These are phyloP conservation scores for Verticillium dahliae DNA, from an alignment of 2,329 filamentous ascomycete species.

Conservation along the genomic window DNA sequence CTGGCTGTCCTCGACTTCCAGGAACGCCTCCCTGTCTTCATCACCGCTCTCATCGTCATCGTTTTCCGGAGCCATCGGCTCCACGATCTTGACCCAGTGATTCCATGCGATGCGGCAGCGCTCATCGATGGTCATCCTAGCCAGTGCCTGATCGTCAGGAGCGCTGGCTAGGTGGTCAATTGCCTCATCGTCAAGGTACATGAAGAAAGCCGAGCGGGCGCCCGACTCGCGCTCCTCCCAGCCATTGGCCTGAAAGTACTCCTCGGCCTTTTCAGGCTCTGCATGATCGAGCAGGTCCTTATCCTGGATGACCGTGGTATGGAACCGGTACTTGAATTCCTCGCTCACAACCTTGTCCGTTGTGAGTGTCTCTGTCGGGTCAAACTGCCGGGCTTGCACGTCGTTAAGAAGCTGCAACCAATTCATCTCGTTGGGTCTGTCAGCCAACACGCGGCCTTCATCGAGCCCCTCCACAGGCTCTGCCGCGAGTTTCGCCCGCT, in stretches of 20 bases:
- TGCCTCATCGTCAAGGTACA: conserved; percentile 4
- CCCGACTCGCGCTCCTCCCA: neutral
- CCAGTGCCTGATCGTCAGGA: conserved; percentile 4
- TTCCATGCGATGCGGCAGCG: conserved; percentile 2
- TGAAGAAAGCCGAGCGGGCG: conserved; percentile 2
- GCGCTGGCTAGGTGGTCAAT: conserved; percentile 1
- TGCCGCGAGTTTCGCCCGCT: neutral
- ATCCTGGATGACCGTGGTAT: conserved; percentile 4
- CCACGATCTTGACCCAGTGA: conserved; percentile 4
- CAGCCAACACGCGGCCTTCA: neutral
- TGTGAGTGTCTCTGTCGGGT: neutral
- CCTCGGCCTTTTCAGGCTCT: neutral
- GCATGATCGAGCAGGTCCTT: conserved; percentile 1
- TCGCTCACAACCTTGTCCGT: conserved; percentile 5
- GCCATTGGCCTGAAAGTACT: neutral
- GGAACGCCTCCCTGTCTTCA: neutral
- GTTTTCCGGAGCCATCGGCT: neutral
- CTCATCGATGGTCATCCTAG: conserved; percentile 2
- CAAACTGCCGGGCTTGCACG: neutral
- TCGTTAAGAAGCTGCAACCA: neutral
- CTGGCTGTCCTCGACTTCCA: neutral
- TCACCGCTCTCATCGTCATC: neutral
- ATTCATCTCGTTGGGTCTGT: neutral
- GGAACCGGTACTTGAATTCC: conserved; percentile 2
- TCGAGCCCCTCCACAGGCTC: neutral